These are phyloP conservation scores for Syzygium syzygioides DNA, from an alignment of 441 rosid genomes.

Conservation along the genomic window DNA sequence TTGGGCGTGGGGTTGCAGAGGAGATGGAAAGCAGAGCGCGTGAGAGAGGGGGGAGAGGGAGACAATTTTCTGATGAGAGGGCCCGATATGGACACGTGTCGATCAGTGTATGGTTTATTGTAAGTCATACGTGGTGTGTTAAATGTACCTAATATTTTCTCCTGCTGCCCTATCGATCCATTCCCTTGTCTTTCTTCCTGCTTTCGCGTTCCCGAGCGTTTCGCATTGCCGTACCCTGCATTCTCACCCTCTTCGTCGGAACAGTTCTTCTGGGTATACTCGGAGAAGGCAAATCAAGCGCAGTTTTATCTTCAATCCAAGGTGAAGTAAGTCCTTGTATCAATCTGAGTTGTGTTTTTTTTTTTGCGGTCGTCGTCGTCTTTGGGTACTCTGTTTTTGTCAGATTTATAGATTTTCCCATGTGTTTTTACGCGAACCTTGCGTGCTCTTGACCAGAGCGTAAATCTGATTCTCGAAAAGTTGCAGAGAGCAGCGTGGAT, in stretches of 20 bases:
- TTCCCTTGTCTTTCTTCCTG: background rate
- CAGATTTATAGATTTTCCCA: background rate
- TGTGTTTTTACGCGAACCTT: background rate
- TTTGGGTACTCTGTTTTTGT: background rate
- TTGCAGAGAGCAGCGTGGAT: constrained; percentile 27
- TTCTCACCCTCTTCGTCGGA: background rate
- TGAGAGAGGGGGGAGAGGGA: too few relatives aligned
- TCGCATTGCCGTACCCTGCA: background rate
- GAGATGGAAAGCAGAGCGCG: too few relatives aligned
- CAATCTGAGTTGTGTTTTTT: background rate
- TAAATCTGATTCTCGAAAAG: background rate
- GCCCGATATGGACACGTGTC: too few relatives aligned
- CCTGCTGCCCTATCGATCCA: background rate
- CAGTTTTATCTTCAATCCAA: background rate
- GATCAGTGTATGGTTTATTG: too few relatives aligned
- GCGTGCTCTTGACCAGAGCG: background rate
- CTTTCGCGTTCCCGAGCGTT: background rate
- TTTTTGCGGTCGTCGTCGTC: background rate
- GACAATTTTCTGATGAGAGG: too few relatives aligned
- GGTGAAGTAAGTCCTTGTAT: background rate
- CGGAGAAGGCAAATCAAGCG: background rate
- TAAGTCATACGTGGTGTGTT: too few relatives aligned
- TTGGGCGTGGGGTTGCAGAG: too few relatives aligned
- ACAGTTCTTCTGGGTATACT: background rate
- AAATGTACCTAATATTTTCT: too few relatives aligned